A percentile compares a stretch with the other conserved stretches of the same genome.
Conservation (phyloP, 2,329 filamentous ascomycete species). For the Fusarium duplospermum region DNA sequence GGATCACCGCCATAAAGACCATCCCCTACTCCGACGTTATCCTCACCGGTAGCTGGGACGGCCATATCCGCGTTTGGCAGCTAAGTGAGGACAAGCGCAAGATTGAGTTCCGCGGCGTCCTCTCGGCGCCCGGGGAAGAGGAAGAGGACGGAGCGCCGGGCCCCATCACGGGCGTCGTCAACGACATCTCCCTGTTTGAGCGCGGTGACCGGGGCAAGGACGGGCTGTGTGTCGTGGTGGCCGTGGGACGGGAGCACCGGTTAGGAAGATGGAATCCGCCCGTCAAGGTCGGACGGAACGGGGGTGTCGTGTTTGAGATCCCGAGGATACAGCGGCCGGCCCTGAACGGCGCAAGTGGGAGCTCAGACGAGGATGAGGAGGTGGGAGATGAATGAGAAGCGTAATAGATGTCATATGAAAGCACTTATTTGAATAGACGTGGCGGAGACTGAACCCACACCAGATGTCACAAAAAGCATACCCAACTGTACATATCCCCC, state of each 20-base stretch:
- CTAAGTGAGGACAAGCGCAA: conserved; percentile 85
- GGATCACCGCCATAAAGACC: conserved; percentile 88
- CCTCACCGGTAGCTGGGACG: conserved; percentile 92
- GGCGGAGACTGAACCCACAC: conserved; percentile 28
- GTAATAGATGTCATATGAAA: conserved; percentile 35
- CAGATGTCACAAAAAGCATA: conserved; percentile 28
- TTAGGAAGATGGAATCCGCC: conserved; percentile 83
- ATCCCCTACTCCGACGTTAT: conserved; percentile 93
- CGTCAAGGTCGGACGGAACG: conserved; percentile 74
- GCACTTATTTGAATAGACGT: conserved; percentile 39
- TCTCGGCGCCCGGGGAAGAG: conserved; percentile 59
- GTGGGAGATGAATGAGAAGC: conserved; percentile 42
- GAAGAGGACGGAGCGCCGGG: conserved; percentile 47
- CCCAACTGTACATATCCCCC: conserved; percentile 3
- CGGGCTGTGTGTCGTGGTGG: conserved; percentile 87
- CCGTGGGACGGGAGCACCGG: conserved; percentile 86
- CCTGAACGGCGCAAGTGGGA: conserved; percentile 51
- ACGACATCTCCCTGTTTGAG: conserved; percentile 89
- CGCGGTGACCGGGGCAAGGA: conserved; percentile 80
- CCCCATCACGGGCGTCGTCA: conserved; percentile 80
- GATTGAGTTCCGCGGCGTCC: conserved; percentile 77
- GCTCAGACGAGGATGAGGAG: conserved; percentile 34
- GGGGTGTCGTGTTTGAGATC: conserved; percentile 89
- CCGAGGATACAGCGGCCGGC: conserved; percentile 57
- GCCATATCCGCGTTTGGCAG: conserved; percentile 85